Percentiles rank a stretch among this genome's conserved stretches.
These are phyloP conservation scores for Hevea brasiliensis DNA, from an alignment of 345 rosid genomes.

Conservation along the genomic window DNA sequence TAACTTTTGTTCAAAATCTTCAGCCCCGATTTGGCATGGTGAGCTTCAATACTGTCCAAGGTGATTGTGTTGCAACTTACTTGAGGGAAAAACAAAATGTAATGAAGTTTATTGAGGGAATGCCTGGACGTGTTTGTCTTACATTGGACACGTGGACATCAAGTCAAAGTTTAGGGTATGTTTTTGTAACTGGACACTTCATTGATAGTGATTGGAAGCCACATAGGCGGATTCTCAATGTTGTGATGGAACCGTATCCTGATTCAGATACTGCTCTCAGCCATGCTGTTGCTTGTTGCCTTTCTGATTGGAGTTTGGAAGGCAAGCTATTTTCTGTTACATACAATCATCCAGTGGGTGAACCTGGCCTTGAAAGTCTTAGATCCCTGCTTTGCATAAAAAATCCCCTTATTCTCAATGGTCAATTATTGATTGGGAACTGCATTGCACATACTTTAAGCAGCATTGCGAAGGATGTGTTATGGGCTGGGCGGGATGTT, in stretches of 20 bases:
- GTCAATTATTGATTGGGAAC: constrained; percentile 69
- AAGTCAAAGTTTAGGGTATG: constrained; percentile 62
- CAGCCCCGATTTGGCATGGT: constrained; percentile 73
- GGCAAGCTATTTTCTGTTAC: constrained; percentile 75
- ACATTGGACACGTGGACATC: constrained; percentile 77
- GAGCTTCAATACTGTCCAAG: constrained; percentile 76
- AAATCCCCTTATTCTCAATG: constrained; percentile 72
- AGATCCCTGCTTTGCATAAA: constrained; percentile 64
- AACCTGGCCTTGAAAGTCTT: constrained; percentile 59
- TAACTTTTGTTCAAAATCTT: constrained; percentile 70
- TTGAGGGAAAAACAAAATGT: constrained; percentile 75
- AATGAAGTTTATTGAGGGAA: constrained; percentile 60
- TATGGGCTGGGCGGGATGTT: constrained; percentile 51
- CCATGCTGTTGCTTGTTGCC: constrained; percentile 78
- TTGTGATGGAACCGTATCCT: constrained; percentile 84
- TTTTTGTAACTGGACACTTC: constrained; percentile 76
- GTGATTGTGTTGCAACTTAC: constrained; percentile 87
- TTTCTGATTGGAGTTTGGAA: constrained; percentile 83
- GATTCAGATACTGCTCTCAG: constrained; percentile 67
- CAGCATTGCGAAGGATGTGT: constrained; percentile 58
- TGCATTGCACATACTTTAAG: constrained; percentile 64
- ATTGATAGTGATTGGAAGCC: constrained; percentile 82
- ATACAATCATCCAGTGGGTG: constrained; percentile 52
- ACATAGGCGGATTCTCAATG: constrained; percentile 69
- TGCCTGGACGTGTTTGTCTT: constrained; percentile 77